Percentiles rank a stretch among this genome's conserved stretches.
Conservation (phyloP, 495 filamentous ascomycete species). For the Neurospora tetrasperma region DNA sequence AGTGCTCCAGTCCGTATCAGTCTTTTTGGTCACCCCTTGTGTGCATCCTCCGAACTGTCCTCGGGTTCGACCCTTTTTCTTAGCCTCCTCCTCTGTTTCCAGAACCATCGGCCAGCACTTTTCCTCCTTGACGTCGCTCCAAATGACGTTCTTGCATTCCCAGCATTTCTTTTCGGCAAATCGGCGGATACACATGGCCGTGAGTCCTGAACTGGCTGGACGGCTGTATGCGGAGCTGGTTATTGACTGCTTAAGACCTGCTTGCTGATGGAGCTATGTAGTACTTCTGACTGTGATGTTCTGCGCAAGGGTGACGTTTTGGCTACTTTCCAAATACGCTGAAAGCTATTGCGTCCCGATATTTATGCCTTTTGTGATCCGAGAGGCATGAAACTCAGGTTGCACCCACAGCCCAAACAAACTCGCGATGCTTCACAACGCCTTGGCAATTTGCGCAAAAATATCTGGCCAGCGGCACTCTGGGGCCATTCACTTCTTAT, state of each 20-base stretch:
- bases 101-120: background rate
- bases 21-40: background rate
- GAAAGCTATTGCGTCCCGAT: background rate
- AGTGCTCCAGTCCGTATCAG: background rate
- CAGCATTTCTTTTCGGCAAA: background rate
- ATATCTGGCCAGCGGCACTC: background rate
- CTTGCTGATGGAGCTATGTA: background rate
- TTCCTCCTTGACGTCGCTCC: background rate
- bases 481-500: background rate
- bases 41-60: background rate
- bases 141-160: background rate
- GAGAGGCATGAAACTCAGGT: background rate
- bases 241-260: background rate
- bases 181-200: background rate
- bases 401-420: background rate
- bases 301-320: background rate
- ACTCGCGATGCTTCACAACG: background rate
- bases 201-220: background rate
- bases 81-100: background rate
- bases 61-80: background rate
- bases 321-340: background rate
- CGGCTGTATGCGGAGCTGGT: background rate
- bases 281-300: background rate
- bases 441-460: background rate
- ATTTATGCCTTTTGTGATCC: background rate